Conservation (phyloP, 2,329 filamentous ascomycete genomes). For the Xylariaceae sp. region DNA sequence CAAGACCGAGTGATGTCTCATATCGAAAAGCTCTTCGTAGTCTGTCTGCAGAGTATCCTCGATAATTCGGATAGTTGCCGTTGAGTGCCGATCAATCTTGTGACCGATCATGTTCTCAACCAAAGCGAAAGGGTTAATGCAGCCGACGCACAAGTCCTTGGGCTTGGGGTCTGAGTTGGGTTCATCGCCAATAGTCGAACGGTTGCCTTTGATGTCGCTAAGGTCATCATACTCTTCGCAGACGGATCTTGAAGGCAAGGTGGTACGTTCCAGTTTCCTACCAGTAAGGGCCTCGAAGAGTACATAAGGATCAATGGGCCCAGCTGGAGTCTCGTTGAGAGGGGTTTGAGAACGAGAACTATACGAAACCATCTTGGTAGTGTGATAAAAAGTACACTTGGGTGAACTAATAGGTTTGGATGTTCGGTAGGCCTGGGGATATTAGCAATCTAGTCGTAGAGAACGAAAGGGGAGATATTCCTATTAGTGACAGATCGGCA, state of each 20-base stretch:
- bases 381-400: background rate
- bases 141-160: slow-evolving; percentile 47
- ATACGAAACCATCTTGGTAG: slow-evolving; percentile 33
- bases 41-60: slow-evolving; percentile 52
- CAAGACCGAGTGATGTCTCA: slow-evolving; percentile 50
- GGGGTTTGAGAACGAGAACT: slow-evolving; percentile 24
- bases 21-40: slow-evolving; percentile 55
- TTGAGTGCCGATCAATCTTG: slow-evolving; percentile 46
- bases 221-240: slow-evolving; percentile 45
- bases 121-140: slow-evolving; percentile 52
- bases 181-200: slow-evolving; percentile 31
- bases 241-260: slow-evolving; percentile 35
- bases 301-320: slow-evolving; percentile 44
- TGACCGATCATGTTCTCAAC: slow-evolving; percentile 51
- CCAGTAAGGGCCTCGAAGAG: slow-evolving; percentile 48
- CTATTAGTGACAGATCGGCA: too few relatives aligned
- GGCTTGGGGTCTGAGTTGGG: slow-evolving; percentile 45
- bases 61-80: slow-evolving; percentile 44
- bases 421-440: background rate
- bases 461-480: too few relatives aligned
- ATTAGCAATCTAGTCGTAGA: background rate
- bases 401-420: background rate
- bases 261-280: slow-evolving; percentile 39
- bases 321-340: slow-evolving; percentile 16
- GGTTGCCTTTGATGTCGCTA: slow-evolving; percentile 35